phyloP scores from a whole-genome alignment of 2,329 filamentous ascomycete genomes.

The Hymenoscyphus fructigenus region DNA sequence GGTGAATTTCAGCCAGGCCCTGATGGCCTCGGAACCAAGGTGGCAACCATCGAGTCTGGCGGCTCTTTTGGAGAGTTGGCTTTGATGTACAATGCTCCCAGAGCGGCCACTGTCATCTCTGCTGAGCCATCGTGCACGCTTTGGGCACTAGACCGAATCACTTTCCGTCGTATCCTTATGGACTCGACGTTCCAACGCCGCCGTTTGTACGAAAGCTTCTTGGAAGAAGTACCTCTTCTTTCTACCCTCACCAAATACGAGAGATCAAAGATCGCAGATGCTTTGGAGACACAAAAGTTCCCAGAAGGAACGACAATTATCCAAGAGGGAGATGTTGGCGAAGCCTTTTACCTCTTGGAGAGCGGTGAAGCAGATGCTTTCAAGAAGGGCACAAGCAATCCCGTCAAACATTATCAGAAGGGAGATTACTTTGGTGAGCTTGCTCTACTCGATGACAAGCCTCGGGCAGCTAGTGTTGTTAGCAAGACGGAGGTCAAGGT shows the following conservation, averaged over 20 bases:
- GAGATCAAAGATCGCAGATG: conserved; percentile 95
- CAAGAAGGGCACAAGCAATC: conserved; percentile 68
- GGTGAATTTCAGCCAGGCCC: conserved; percentile 77
- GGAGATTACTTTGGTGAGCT: conserved; percentile 98
- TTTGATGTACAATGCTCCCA: conserved; percentile 97
- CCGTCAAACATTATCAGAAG: conserved; percentile 80
- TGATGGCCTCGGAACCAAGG: conserved; percentile 79
- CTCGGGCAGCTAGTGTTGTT: conserved; percentile 84
- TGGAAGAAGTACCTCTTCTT: conserved; percentile 89
- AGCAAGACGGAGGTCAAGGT: conserved; percentile 88
- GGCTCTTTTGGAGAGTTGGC: conserved; percentile 96
- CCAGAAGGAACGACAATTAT: conserved; percentile 81
- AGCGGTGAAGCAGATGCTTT: conserved; percentile 82
- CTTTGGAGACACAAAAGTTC: conserved; percentile 87
- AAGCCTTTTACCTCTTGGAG: conserved; percentile 90
- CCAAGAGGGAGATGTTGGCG: conserved; percentile 83
- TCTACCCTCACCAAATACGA: conserved; percentile 85
- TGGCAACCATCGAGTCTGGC: conserved; percentile 78
- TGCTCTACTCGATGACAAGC: conserved; percentile 88
- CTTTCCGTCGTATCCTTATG: conserved; percentile 97
- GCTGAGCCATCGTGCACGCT: conserved; percentile 75
- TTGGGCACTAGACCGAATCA: conserved; percentile 93
- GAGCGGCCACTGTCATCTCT: conserved; percentile 89
- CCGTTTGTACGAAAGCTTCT: conserved; percentile 95
- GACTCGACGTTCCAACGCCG: conserved; percentile 94